Conservation (phyloP, 495 filamentous ascomycete genomes). For the Ascobolus immersus region DNA sequence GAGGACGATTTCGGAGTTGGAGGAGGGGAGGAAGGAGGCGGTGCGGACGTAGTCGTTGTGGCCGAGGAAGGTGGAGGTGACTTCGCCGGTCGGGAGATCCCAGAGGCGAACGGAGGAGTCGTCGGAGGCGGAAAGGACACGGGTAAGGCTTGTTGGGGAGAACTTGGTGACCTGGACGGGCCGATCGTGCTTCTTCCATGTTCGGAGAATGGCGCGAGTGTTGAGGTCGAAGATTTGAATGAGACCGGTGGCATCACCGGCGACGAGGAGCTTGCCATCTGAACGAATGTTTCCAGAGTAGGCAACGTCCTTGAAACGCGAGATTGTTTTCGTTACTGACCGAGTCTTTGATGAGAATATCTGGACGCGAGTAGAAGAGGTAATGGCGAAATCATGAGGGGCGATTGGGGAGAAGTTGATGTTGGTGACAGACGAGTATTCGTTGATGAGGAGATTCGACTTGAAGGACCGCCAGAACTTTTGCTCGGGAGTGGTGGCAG, state of each 20-base stretch:
- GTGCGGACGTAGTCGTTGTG: conserved; percentile 79
- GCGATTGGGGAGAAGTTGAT: conserved; percentile 51
- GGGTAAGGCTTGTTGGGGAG: conserved; percentile 61
- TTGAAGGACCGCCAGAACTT: conserved; percentile 85
- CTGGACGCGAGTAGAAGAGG: conserved; percentile 70
- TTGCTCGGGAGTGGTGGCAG: conserved; percentile 57
- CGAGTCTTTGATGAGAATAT: conserved; percentile 74
- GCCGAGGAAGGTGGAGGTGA: conserved; percentile 53
- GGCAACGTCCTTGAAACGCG: conserved; percentile 69
- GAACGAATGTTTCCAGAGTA: conserved; percentile 63
- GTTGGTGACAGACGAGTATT: conserved; percentile 61
- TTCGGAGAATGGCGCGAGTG: conserved; percentile 75
- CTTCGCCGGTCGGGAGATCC: conserved; percentile 64
- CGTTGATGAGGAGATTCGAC: conserved; percentile 63
- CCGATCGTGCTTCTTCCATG: conserved; percentile 87
- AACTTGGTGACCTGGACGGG: conserved; percentile 81
- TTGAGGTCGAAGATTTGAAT: conserved; percentile 87
- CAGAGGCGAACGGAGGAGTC: conserved; percentile 79
- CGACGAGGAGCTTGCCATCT: conserved; percentile 69
- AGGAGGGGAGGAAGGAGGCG: conserved; percentile 51
- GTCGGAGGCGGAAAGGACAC: conserved; percentile 59
- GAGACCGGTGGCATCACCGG: conserved; percentile 67
- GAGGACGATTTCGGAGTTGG: conserved; percentile 33
- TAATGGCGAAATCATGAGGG: conserved; percentile 70
- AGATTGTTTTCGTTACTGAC: conserved; percentile 73